Evolutionary conservation across 257 asterid genomes (phyloP).

Genomic region (Salvia rosmarinus): DNA sequence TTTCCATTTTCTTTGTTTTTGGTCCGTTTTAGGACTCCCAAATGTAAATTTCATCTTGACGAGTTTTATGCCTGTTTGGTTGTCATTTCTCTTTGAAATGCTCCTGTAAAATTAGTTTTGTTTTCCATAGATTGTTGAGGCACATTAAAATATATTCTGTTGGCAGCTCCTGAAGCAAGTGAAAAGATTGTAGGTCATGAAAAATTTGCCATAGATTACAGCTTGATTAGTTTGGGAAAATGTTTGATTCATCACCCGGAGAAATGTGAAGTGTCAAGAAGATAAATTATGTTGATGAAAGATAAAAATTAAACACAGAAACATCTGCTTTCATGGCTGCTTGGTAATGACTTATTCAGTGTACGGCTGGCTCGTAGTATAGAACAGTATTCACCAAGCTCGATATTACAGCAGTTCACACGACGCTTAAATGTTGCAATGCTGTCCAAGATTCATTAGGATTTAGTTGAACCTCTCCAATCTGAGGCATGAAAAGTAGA

Average conservation of each 20-base stretch:
- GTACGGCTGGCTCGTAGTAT: too few relatives aligned
- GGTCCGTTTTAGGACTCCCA: neutral
- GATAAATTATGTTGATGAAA: neutral
- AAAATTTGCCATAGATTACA: too few relatives aligned
- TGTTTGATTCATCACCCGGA: neutral
- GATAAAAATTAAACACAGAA: neutral
- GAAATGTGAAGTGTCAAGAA: neutral
- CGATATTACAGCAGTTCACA: conserved; percentile 40
- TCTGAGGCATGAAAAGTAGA: conserved; percentile 48
- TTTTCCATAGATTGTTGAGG: too few relatives aligned
- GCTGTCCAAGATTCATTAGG: conserved; percentile 90
- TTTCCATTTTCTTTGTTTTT: neutral
- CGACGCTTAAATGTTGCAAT: conserved; percentile 61
- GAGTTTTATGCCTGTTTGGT: too few relatives aligned
- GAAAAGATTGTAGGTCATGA: too few relatives aligned
- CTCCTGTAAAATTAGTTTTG: neutral
- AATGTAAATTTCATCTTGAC: conserved; percentile 5
- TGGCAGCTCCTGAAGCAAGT: too few relatives aligned
- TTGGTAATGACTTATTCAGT: neutral
- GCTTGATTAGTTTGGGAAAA: neutral
- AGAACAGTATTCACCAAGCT: neutral
- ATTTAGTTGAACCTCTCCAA: conserved; percentile 69
- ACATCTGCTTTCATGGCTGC: neutral
- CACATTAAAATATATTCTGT: too few relatives aligned
- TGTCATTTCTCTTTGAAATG: too few relatives aligned